These are phyloP conservation scores for Boletus subparvulus DNA, from an alignment of 768 basidiomycete species.

Conservation along the genomic window DNA sequence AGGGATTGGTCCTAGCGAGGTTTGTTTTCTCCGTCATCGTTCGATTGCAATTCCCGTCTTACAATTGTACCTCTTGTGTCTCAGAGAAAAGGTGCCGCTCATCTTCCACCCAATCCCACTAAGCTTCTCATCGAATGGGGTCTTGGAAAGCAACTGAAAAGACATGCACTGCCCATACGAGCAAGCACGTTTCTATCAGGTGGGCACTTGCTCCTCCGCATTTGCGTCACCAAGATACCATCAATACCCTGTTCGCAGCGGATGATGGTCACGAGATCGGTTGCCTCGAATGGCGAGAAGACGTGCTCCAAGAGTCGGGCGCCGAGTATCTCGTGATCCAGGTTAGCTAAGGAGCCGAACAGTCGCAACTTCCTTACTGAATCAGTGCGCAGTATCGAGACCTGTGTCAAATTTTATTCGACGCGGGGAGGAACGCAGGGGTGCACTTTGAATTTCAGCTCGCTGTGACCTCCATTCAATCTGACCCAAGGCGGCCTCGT, in stretches of 20 bases:
- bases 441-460: constrained; percentile 50
- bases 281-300: constrained; percentile 46
- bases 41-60: neutral
- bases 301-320: constrained; percentile 50
- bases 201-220: constrained; percentile 1
- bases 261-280: constrained; percentile 47
- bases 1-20: constrained; percentile 43
- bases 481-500: constrained; percentile 29
- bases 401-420: constrained; percentile 48
- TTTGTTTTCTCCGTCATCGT: constrained; percentile 14
- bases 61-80: neutral
- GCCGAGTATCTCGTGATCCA: constrained; percentile 55
- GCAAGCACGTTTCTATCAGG: constrained; percentile 26
- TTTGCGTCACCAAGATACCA: neutral
- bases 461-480: constrained; percentile 35
- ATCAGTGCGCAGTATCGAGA: constrained; percentile 47
- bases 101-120: constrained; percentile 61
- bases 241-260: constrained; percentile 31
- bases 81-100: constrained; percentile 42
- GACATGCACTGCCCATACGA: constrained; percentile 32
- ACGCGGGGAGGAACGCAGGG: constrained; percentile 47
- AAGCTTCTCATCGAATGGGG: constrained; percentile 59
- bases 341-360: constrained; percentile 29
- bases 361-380: neutral
- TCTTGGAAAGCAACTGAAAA: constrained; percentile 42